phyloP scores from a whole-genome alignment of 495 filamentous ascomycete species.

The Sabuloglossum arenarium region DNA sequence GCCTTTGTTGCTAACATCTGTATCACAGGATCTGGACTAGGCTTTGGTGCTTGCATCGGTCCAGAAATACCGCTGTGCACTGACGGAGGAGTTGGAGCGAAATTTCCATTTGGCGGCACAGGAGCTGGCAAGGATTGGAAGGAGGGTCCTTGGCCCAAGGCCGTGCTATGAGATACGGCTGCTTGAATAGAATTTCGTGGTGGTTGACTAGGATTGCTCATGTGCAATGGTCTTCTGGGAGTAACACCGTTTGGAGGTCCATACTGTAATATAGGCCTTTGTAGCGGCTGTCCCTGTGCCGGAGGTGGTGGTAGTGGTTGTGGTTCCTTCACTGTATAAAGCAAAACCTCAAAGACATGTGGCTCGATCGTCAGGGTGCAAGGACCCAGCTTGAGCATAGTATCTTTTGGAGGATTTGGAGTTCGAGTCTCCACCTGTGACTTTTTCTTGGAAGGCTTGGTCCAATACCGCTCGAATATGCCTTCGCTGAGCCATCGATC shows the following conservation, averaged over 20 bases:
- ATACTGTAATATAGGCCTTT: constrained; percentile 46
- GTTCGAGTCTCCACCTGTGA: constrained; percentile 33
- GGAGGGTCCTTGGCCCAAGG: background rate
- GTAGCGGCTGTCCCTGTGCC: constrained; percentile 18
- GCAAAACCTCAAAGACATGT: constrained; percentile 69
- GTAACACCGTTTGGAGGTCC: constrained; percentile 19
- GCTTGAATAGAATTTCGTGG: constrained; percentile 9
- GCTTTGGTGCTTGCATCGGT: constrained; percentile 2
- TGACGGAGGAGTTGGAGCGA: background rate
- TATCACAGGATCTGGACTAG: constrained; percentile 77
- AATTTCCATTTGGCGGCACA: background rate
- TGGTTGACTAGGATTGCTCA: background rate
- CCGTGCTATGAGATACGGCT: background rate
- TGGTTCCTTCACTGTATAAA: constrained; percentile 68
- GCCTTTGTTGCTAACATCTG: constrained; percentile 78
- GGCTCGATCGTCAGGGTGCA: constrained; percentile 75
- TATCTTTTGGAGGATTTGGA: constrained; percentile 68
- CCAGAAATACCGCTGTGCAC: background rate
- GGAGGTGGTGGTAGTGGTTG: constrained; percentile 21
- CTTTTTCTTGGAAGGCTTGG: constrained; percentile 69
- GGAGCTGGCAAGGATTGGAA: background rate
- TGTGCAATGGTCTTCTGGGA: background rate
- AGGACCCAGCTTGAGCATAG: constrained; percentile 63
- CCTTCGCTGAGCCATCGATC: constrained; percentile 76
- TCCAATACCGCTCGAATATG: constrained; percentile 85